These are phyloP conservation scores for Helicosporidium sp. DNA, from an alignment of 139 green algal genomes.

Conservation along the genomic window DNA sequence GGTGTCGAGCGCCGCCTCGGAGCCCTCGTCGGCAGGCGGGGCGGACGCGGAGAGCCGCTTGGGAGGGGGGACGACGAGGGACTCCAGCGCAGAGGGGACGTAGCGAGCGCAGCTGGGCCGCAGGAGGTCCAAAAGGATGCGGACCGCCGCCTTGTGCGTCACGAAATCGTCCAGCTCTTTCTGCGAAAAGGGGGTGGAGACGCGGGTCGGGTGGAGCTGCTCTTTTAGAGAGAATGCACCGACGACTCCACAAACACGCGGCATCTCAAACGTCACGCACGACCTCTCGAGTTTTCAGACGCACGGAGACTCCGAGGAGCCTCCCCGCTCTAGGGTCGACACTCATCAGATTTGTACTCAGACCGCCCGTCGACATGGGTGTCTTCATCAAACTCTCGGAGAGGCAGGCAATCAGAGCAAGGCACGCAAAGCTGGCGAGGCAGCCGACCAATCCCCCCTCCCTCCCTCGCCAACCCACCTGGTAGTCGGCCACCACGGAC, in stretches of 20 bases:
- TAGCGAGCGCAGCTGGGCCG: constrained; percentile 37
- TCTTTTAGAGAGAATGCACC: too few species aligned
- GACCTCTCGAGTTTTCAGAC: constrained; percentile 31
- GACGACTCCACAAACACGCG: too few species aligned
- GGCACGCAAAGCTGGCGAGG: too few species aligned
- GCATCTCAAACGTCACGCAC: too few species aligned
- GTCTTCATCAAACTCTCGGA: constrained; percentile 30
- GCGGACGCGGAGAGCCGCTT: too few species aligned
- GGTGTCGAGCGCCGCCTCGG: too few species aligned
- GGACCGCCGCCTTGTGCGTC: constrained; percentile 23
- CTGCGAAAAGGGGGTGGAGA: constrained; percentile 25
- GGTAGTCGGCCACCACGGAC: constrained; percentile 43
- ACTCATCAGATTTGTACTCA: constrained; percentile 41
- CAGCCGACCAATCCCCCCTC: neutral
- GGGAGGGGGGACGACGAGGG: constrained; percentile 29
- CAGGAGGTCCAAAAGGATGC: constrained; percentile 53
- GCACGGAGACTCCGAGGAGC: too few species aligned
- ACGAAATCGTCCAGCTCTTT: constrained; percentile 27
- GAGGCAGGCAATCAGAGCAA: neutral
- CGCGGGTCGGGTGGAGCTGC: too few species aligned
- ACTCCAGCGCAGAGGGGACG: constrained; percentile 28
- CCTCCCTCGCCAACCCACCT: constrained; percentile 9
- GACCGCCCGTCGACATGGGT: constrained; percentile 53
- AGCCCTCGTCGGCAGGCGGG: too few species aligned
- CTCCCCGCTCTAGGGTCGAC: constrained; percentile 25